Conservation (phyloP, 768 basidiomycete genomes). For the Mycena maculata region DNA sequence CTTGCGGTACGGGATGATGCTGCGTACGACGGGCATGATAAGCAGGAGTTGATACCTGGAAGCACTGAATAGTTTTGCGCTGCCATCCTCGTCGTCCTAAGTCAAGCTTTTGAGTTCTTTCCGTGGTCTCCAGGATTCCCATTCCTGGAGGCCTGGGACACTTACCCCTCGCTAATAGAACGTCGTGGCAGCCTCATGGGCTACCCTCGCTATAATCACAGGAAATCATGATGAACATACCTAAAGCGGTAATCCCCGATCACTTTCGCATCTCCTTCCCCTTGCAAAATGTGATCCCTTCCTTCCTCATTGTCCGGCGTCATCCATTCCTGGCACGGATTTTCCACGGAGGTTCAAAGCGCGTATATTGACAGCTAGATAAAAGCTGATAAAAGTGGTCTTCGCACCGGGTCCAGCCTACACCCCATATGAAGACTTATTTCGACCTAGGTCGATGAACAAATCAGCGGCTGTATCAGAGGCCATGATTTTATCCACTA, state of each 20-base stretch:
- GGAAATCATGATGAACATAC: conserved; percentile 9
- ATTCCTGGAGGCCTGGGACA: conserved; percentile 18
- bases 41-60: neutral
- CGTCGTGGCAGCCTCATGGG: conserved; percentile 1
- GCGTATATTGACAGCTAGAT: neutral
- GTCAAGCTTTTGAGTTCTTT: conserved; percentile 23
- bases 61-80: neutral
- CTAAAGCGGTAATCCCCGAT: conserved; percentile 8
- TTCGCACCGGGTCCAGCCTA: too few relatives aligned
- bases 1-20: conserved; percentile 12
- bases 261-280: neutral
- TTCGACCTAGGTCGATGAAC: too few relatives aligned
- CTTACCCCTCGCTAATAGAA: conserved; percentile 19
- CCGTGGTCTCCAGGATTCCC: neutral
- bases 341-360: conserved; percentile 13
- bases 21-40: conserved; percentile 24
- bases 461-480: too few relatives aligned
- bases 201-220: neutral
- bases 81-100: conserved; percentile 5
- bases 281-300: neutral
- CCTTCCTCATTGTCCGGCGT: neutral
- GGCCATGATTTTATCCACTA: too few relatives aligned
- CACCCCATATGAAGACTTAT: too few relatives aligned
- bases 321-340: neutral
- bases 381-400: neutral